These are phyloP conservation scores for Camellia granthamiana DNA, from an alignment of 148 eudicot species.

Conservation along the genomic window DNA sequence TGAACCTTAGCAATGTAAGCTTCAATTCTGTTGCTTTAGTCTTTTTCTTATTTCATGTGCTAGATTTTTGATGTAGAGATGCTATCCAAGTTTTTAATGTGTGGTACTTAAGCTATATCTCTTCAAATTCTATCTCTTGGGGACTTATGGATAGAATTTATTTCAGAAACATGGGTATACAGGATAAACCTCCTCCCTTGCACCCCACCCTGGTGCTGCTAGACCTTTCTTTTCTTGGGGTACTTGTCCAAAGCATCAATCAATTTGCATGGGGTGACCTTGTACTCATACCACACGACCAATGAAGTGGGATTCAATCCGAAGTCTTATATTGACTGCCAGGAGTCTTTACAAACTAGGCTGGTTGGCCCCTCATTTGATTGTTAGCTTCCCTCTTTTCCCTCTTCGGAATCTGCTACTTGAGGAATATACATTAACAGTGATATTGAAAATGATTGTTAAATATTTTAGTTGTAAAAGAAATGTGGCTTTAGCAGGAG, in stretches of 20 bases:
- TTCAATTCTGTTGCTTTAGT: conserved; percentile 17
- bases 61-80: background rate
- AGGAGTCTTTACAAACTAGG: background rate
- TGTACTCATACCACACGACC: background rate
- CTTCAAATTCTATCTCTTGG: too few species aligned
- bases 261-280: background rate
- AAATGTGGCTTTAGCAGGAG: too few species aligned
- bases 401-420: background rate
- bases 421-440: background rate
- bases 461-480: too few species aligned
- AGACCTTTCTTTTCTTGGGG: too few species aligned
- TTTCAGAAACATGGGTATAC: too few species aligned
- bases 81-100: background rate
- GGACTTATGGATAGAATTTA: too few species aligned
- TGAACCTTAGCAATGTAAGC: conserved; percentile 83
- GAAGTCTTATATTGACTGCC: background rate
- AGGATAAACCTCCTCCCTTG: too few species aligned
- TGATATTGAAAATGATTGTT: too few species aligned
- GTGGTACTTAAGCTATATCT: background rate
- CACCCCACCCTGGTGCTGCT: too few species aligned
- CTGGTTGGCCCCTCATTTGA: background rate
- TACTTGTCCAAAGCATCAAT: background rate
- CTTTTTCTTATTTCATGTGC: background rate
- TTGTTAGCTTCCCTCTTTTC: background rate
- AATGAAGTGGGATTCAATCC: background rate